Evolutionary conservation across 768 basidiomycete species (phyloP).

Genomic region (Dendrothele bispora): DNA sequence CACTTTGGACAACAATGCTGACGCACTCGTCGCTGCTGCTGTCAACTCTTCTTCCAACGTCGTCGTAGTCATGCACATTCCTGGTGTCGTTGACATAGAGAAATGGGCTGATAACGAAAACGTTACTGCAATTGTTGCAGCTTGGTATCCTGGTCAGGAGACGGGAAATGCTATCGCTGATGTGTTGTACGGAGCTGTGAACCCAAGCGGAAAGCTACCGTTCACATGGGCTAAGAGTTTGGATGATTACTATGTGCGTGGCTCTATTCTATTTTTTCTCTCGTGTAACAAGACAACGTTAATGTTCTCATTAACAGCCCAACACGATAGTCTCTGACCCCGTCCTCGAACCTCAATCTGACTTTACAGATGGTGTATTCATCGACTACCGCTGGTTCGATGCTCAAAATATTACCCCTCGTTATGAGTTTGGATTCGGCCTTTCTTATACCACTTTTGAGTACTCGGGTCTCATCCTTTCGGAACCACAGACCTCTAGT

Average conservation of each 20-base stretch:
- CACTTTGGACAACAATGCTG: conserved; percentile 34
- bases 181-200: conserved; percentile 49
- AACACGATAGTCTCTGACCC: background rate
- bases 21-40: conserved; percentile 37
- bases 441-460: conserved; percentile 50
- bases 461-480: conserved; percentile 35
- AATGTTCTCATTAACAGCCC: background rate
- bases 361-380: conserved; percentile 10
- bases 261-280: too few species aligned
- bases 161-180: conserved; percentile 50
- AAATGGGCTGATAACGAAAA: conserved; percentile 42
- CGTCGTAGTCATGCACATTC: conserved; percentile 41
- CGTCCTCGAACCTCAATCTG: background rate
- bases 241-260: conserved; percentile 43
- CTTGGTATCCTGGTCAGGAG: conserved; percentile 47
- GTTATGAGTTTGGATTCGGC: conserved; percentile 47
- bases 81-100: conserved; percentile 33
- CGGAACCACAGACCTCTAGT: too few species aligned
- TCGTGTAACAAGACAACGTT: background rate
- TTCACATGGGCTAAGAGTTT: conserved; percentile 52
- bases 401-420: conserved; percentile 25
- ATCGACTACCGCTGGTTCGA: conserved; percentile 16
- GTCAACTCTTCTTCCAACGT: conserved; percentile 20
- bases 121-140: conserved; percentile 28
- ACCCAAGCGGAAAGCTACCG: conserved; percentile 51